Conservation (phyloP, 2,329 filamentous ascomycete genomes). For the Fusarium concolor region DNA sequence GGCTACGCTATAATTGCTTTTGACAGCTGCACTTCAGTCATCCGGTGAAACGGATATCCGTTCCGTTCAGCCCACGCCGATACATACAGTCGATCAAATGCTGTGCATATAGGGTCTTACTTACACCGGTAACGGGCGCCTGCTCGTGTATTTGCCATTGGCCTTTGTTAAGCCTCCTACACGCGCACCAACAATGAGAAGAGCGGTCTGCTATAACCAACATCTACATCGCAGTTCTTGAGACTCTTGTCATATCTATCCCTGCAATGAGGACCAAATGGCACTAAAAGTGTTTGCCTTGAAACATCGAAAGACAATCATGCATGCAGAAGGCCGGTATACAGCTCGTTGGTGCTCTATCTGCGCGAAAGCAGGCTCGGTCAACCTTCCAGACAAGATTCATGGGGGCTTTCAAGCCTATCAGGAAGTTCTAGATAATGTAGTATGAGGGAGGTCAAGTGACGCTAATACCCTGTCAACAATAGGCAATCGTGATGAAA, state of each 20-base stretch:
- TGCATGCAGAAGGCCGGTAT: not conserved
- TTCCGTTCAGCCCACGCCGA: too few relatives aligned
- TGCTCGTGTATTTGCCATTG: not conserved
- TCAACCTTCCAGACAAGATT: not conserved
- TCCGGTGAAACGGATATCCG: not conserved
- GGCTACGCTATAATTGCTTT: not conserved
- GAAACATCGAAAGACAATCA: not conserved
- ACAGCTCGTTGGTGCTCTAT: not conserved
- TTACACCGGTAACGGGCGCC: not conserved
- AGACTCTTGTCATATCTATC: not conserved
- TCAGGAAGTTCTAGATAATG: not conserved
- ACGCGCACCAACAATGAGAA: not conserved
- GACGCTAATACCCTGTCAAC: not conserved
- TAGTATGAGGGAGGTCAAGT: not conserved
- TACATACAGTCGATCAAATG: not conserved
- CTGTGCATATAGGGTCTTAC: not conserved
- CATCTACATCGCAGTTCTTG: not conserved
- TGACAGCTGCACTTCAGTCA: not conserved
- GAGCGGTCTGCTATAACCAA: slow-evolving; percentile 12
- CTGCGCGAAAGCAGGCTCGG: not conserved
- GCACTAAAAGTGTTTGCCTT: not conserved
- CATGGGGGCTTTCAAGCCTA: not conserved
- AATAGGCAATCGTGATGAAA: not conserved
- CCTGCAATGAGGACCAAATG: not conserved
- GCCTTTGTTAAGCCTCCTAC: not conserved